Conservation (phyloP, 2,329 filamentous ascomycete genomes). For the Calonectria pauciramosa region DNA sequence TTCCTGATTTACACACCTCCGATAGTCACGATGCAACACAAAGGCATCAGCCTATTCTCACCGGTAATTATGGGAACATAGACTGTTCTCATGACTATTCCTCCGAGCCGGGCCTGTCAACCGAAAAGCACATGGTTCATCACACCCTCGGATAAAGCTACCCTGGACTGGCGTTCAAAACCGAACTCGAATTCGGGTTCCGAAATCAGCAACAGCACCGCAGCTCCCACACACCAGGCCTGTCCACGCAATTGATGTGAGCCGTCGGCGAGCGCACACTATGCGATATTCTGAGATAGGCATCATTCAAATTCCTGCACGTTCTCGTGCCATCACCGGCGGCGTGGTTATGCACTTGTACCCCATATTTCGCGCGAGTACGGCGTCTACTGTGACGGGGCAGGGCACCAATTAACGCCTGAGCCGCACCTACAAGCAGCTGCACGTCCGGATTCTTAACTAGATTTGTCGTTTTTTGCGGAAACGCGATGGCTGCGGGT, state of each 20-base stretch:
- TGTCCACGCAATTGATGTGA: background rate
- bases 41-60: background rate
- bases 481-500: constrained; percentile 24
- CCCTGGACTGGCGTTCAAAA: constrained; percentile 14
- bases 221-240: background rate
- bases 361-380: constrained; percentile 1
- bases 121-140: background rate
- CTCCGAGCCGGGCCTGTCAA: background rate
- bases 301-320: constrained; percentile 12
- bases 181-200: constrained; percentile 18
- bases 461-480: constrained; percentile 27
- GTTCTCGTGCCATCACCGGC: constrained; percentile 5
- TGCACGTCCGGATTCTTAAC: constrained; percentile 19
- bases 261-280: background rate
- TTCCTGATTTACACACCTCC: background rate
- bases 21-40: background rate
- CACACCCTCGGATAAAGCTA: background rate
- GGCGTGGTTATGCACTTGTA: constrained; percentile 2
- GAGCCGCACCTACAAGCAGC: constrained; percentile 17
- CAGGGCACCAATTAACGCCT: constrained; percentile 11
- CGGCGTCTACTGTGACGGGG: constrained; percentile 7
- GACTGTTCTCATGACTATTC: background rate
- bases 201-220: constrained; percentile 16
- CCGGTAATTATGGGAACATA: background rate
- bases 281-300: background rate